These are phyloP conservation scores for Colletotrichum euphorbiae DNA, from an alignment of 2,329 filamentous ascomycete genomes.

Conservation along the genomic window DNA sequence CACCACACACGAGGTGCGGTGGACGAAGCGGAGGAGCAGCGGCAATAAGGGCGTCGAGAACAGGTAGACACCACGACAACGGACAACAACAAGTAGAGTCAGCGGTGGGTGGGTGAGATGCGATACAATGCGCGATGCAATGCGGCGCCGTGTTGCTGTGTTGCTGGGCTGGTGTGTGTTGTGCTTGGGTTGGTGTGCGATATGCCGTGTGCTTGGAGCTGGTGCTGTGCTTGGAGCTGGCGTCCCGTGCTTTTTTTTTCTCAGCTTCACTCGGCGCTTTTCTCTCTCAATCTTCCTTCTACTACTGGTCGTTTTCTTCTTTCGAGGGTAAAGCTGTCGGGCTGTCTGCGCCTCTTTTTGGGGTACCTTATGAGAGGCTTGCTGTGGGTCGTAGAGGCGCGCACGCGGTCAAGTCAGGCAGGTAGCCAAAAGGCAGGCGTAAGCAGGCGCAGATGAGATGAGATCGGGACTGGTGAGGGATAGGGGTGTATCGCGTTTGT, in stretches of 20 bases:
- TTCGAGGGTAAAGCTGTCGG: too few relatives aligned
- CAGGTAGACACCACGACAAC: too few relatives aligned
- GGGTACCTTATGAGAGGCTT: not conserved
- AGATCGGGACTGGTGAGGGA: not conserved
- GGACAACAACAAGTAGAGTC: not conserved
- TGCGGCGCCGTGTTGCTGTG: not conserved
- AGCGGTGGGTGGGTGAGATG: constrained; percentile 10
- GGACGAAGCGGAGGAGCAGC: constrained; percentile 5
- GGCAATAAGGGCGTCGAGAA: not conserved
- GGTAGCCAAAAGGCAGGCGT: not conserved
- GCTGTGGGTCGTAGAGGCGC: not conserved
- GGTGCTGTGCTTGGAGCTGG: too few relatives aligned
- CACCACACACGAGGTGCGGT: constrained; percentile 34
- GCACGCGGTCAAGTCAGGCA: not conserved
- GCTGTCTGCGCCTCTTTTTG: too few relatives aligned
- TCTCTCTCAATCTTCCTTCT: not conserved
- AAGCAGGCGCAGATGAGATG: not conserved
- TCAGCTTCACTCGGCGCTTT: not conserved
- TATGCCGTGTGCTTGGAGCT: too few relatives aligned
- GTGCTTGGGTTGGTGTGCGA: not conserved
- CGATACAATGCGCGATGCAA: constrained; percentile 19
- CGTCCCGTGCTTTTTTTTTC: not conserved
- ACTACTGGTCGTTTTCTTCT: not conserved
- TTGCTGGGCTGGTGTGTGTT: not conserved
- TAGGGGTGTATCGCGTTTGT: constrained; percentile 21